Base-by-base conservation (phyloP, 805 yeast genomes). In the Starmerella roubikii region DNA sequence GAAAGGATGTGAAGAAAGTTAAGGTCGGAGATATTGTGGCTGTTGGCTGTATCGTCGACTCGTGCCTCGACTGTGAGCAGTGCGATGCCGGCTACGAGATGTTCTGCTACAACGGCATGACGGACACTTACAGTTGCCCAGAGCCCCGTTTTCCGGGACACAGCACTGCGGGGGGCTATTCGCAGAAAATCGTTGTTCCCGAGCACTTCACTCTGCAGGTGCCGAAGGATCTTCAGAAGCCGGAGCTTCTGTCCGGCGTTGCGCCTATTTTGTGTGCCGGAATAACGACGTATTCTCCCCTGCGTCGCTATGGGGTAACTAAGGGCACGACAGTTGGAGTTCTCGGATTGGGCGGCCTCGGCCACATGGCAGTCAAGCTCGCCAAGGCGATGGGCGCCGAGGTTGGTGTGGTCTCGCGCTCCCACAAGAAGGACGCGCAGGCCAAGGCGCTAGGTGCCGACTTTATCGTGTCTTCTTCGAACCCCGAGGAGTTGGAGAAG, bases 251-350 rank as follows among this genome's bases (percentile, higher is more conserved):
- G 26, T 29, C 39, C 29, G 60, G 65, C 20, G 82, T 74, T 23
- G 85, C 84, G 3, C 85, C 86, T 36, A 61, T 79, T 60, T 60
- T 78, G 62, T 79, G 88, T 64, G 86, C 83, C 40, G 88, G 88
- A 39, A 62, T 76, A 54, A 79, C 88, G 12, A 76, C 73, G 11
- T 78, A 62, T 60, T 69, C 81, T 7, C 88, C 88, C 39, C 58
- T 79, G 49, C 62, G 53, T 34, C 58, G 61, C 54, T 62, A 63
- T 38, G 68, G 66, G 26, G 64, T 61, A 50, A 71, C 67, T 39
- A 65, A 67, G 35, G 73, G 72, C 37, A 63, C 62, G 44, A 65
- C 60, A 31, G 76, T 76, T 35, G 81, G 77, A 32, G 58, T 76
- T 39, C 66, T 71, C 41, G 81, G 80, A 38, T 65, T 76, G 41